Evolutionary conservation across 441 rosid genomes (phyloP).

Genomic region (Populus hybrid): DNA sequence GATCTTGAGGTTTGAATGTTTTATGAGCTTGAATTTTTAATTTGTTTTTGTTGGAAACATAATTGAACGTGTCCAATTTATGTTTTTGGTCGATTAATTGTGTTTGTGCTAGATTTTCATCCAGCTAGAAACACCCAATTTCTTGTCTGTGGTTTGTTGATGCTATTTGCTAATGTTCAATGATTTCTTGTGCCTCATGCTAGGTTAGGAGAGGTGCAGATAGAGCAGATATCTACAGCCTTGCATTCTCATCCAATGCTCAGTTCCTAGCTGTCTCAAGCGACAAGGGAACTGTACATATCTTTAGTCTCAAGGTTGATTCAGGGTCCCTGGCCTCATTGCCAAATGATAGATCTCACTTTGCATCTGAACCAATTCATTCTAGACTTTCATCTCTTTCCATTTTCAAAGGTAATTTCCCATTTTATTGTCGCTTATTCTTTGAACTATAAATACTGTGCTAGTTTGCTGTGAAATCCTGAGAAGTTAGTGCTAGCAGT

Average conservation of each 20-base stretch:
- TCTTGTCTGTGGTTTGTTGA: not conserved
- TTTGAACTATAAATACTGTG: not conserved
- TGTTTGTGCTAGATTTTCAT: not conserved
- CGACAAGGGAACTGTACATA: constrained; percentile 54
- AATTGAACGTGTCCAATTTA: not conserved
- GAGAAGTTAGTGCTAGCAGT: not conserved
- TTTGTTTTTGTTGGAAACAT: too few relatives aligned
- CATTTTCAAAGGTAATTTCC: constrained; percentile 55
- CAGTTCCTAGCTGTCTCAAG: constrained; percentile 48
- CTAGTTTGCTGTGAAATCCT: not conserved
- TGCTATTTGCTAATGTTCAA: not conserved
- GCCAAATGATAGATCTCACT: constrained; percentile 31
- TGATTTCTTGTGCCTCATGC: not conserved
- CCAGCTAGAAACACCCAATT: not conserved
- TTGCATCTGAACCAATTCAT: constrained; percentile 28
- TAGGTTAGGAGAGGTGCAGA: constrained; percentile 84
- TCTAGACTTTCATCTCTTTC: constrained; percentile 54
- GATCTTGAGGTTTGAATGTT: not conserved
- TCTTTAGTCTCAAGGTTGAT: constrained; percentile 59
- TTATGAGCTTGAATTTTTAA: too few relatives aligned
- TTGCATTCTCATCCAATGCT: constrained; percentile 65
- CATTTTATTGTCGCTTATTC: not conserved
- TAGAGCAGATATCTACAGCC: constrained; percentile 71
- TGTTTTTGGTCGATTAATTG: not conserved
- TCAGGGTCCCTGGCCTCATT: constrained; percentile 23